Evolutionary conservation across 139 green algal species (phyloP).

Genomic region (Chlorella sorokiniana): DNA sequence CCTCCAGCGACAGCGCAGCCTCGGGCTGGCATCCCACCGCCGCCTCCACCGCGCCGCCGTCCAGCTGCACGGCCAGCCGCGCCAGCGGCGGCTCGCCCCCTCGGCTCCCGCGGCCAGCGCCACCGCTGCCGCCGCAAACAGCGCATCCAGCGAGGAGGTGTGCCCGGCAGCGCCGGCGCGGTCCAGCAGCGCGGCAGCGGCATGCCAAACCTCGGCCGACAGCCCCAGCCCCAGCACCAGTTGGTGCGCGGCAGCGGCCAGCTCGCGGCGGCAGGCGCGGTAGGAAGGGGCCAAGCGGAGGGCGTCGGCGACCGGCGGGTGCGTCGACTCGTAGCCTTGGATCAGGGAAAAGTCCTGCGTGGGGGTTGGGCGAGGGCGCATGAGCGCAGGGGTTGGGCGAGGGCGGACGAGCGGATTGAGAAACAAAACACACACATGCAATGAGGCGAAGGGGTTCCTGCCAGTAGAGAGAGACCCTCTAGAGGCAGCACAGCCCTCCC

Average conservation of each 20-base stretch:
- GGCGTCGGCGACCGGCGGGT: not conserved
- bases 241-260: not conserved
- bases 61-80: not conserved
- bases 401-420: not conserved
- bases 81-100: not conserved
- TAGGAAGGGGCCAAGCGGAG: not conserved
- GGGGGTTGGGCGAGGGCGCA: too few relatives aligned
- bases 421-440: not conserved
- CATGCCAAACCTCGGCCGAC: not conserved
- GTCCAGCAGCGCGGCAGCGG: slow-evolving; percentile 29
- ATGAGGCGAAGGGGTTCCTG: not conserved
- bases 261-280: not conserved
- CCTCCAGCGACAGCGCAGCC: slow-evolving; percentile 25
- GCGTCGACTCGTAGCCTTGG: slow-evolving; percentile 12
- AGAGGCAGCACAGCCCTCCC: not conserved
- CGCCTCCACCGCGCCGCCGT: not conserved
- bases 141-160: not conserved
- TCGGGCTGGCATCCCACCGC: not conserved
- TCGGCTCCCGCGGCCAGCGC: not conserved
- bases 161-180: not conserved
- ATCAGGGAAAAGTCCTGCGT: slow-evolving; percentile 12
- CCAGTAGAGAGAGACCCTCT: too few relatives aligned
- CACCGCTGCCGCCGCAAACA: slow-evolving; percentile 16
- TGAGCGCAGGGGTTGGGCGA: not conserved
- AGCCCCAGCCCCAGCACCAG: not conserved